These are phyloP conservation scores for Tricholoma saponaceum DNA, from an alignment of 768 basidiomycete species.

Conservation along the genomic window DNA sequence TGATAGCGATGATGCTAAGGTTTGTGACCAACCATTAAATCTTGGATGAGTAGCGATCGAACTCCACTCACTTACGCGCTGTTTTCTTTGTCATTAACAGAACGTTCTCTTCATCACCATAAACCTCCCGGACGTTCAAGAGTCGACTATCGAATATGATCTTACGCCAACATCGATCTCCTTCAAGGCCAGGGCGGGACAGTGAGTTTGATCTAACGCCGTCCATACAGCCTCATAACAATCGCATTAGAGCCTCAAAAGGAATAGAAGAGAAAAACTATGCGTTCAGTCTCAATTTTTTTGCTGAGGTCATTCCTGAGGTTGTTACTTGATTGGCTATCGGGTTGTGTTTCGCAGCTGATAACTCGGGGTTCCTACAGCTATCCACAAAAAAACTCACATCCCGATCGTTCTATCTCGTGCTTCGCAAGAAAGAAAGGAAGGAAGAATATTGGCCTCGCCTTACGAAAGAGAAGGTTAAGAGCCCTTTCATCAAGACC, in stretches of 20 bases:
- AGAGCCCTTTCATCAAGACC: constrained; percentile 83
- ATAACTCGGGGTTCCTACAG: constrained; percentile 26
- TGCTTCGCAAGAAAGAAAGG: constrained; percentile 78
- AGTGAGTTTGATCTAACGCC: constrained; percentile 40
- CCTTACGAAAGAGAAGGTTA: constrained; percentile 84
- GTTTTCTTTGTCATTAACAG: constrained; percentile 23
- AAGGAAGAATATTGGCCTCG: constrained; percentile 88
- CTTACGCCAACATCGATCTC: constrained; percentile 54
- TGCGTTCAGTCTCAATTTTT: constrained; percentile 75
- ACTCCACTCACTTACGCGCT: constrained; percentile 11
- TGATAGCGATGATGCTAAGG: constrained; percentile 60
- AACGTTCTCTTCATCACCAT: constrained; percentile 85
- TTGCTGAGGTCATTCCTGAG: constrained; percentile 70
- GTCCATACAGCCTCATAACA: constrained; percentile 9
- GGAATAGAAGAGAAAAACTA: constrained; percentile 56
- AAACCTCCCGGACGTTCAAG: constrained; percentile 73
- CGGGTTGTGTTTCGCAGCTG: constrained; percentile 1
- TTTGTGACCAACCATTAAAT: constrained; percentile 22
- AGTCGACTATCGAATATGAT: constrained; percentile 52
- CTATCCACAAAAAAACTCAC: constrained; percentile 57
- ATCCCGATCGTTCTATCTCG: constrained; percentile 61
- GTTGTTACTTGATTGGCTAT: constrained; percentile 35
- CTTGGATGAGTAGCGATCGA: constrained; percentile 17
- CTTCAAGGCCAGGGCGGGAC: constrained; percentile 62
- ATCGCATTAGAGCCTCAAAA: constrained; percentile 29